These are phyloP conservation scores for Trametes elegans DNA, from an alignment of 768 basidiomycete species.

Conservation along the genomic window DNA sequence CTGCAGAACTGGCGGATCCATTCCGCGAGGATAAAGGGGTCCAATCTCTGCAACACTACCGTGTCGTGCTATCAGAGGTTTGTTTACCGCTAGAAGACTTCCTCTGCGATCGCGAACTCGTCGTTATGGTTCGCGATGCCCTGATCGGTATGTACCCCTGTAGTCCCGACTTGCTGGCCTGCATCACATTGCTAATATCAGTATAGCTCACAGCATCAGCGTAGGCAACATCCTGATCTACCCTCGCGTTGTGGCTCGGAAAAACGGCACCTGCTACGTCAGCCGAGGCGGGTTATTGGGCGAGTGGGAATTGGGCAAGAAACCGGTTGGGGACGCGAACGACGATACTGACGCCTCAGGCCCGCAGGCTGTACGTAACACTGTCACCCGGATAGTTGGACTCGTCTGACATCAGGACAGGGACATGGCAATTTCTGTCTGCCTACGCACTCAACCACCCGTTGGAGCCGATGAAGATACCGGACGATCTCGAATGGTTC, in stretches of 20 bases:
- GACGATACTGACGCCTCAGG: neutral
- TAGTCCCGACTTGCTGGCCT: too few relatives aligned
- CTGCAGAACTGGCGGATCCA: too few relatives aligned
- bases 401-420: neutral
- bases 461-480: neutral
- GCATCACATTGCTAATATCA: neutral
- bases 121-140: neutral
- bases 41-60: neutral
- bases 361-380: neutral
- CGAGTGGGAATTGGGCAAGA: slow-evolving; percentile 8
- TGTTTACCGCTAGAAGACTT: neutral
- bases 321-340: neutral
- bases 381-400: too few relatives aligned
- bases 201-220: slow-evolving; percentile 11
- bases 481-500: too few relatives aligned
- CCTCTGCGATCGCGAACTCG: neutral
- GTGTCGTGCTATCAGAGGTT: slow-evolving; percentile 5
- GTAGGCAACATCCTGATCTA: slow-evolving; percentile 3
- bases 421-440: slow-evolving; percentile 13
- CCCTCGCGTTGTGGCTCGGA: neutral
- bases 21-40: neutral
- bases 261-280: neutral
- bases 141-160: neutral
- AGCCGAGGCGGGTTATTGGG: neutral
- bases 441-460: neutral